Evolutionary conservation across 2,329 filamentous ascomycete species (phyloP), one percentile per base, ranked within the genome.

Genomic region (Aspergillus pseudoglaucus): DNA sequence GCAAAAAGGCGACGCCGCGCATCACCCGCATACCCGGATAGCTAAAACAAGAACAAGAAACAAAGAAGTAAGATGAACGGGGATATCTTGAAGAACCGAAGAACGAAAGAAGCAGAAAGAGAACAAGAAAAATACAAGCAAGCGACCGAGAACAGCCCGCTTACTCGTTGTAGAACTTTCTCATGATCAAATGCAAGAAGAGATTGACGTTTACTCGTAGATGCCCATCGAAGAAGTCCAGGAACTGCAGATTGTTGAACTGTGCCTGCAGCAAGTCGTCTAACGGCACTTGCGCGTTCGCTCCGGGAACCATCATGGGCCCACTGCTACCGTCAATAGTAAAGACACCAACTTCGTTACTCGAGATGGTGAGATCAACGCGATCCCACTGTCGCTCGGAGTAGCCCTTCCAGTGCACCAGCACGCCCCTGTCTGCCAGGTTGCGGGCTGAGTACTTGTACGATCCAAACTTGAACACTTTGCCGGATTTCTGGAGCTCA

Each of bases 221-320:
- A 47, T 85, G 84, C 46, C 85, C 85, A 66, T 94, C 89, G 62
- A 98, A 98, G 51, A 97, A 77, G 62, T 88, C 90, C 82, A 97
- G 90, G 68, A 95, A 95, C 71, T 96, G 90, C 60, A 90, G 88
- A 58, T 93, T 90, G 70, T 97, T 93, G 67, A 96, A 98, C 71
- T 98, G 94, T 45, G 93, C 91, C 72, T 96, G 90, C 61, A 98
- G 75, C 54, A 98, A 75, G 61, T 96, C 91, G 65, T 98, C 93
- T 61, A 98, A 85, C 25, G 90, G 84, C 38, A 98, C 81, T 58
- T 89, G 80, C 6, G 89, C 90, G 63, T 86, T 94, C 6, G 90
- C 93, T 4, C 93, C 93, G 0, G 93, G 91, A 45, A 98, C 89
- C 80, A 96, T 93, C 74, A 97, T 95, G 65, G 88, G 88, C 17